Evolutionary conservation across 805 yeast genomes (phyloP).

Genomic region (Kregervanrija delftensis): DNA sequence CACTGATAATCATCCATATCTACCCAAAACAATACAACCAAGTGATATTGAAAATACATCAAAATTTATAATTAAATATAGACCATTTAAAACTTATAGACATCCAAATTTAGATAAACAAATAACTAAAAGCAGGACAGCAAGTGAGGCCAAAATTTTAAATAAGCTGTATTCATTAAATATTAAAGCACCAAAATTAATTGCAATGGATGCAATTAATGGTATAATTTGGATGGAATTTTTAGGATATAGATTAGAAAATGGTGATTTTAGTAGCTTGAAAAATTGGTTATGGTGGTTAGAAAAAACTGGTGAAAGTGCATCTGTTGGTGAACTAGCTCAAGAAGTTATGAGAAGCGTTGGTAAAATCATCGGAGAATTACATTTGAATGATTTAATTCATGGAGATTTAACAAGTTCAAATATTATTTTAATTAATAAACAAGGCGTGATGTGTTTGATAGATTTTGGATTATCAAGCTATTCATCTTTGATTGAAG

Average conservation of each 20-base stretch:
- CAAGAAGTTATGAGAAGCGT: conserved; percentile 42
- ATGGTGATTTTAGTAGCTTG: conserved; percentile 52
- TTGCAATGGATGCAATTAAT: conserved; percentile 67
- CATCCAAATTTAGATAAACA: conserved; percentile 74
- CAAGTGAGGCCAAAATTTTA: conserved; percentile 77
- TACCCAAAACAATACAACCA: conserved; percentile 27
- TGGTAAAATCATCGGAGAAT: conserved; percentile 58
- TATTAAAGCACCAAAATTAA: conserved; percentile 62
- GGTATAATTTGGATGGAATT: conserved; percentile 90
- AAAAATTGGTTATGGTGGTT: conserved; percentile 70
- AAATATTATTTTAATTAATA: conserved; percentile 52
- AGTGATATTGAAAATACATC: conserved; percentile 19
- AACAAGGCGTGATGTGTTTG: conserved; percentile 27
- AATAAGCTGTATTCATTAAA: conserved; percentile 47
- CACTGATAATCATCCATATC: conserved; percentile 61
- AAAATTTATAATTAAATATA: conserved; percentile 63
- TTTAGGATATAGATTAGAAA: conserved; percentile 49
- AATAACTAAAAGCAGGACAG: conserved; percentile 73
- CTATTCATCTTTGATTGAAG: conserved; percentile 70
- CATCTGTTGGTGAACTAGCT: conserved; percentile 30
- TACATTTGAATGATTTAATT: conserved; percentile 72
- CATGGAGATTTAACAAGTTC: conserved; percentile 96
- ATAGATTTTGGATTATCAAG: conserved; percentile 92
- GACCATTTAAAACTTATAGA: conserved; percentile 89
- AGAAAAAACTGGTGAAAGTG: conserved; percentile 28